phyloP scores from a whole-genome alignment of 768 basidiomycete species.

The Mycena rosella region DNA sequence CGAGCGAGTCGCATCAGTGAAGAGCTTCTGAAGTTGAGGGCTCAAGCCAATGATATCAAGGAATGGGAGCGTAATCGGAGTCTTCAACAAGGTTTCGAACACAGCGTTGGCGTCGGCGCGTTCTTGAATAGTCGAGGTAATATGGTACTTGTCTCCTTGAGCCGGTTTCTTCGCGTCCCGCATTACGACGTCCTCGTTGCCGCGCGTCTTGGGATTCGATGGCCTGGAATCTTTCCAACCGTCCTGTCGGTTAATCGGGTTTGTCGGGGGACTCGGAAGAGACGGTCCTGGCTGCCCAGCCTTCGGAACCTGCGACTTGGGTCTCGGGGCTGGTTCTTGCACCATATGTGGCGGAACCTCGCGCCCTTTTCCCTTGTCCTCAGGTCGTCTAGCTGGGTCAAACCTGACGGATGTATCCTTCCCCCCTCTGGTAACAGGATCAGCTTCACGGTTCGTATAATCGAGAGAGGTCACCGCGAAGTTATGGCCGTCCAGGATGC shows the following conservation, averaged over 20 bases:
- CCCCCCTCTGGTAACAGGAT: constrained; percentile 1
- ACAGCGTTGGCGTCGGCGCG: not conserved
- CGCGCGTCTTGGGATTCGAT: not conserved
- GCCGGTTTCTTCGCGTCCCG: constrained; percentile 1
- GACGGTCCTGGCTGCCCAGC: not conserved
- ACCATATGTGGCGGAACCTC: not conserved
- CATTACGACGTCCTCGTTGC: constrained; percentile 21
- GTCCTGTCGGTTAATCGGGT: constrained; percentile 22
- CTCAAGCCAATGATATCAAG: constrained; percentile 11
- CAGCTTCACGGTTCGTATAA: not conserved
- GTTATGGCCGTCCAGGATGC: not conserved
- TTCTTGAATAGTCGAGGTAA: constrained; percentile 24
- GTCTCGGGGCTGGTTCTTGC: too few relatives aligned
- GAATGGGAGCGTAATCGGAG: not conserved
- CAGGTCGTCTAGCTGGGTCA: constrained; percentile 1
- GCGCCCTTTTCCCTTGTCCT: not conserved
- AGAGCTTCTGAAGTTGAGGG: constrained; percentile 18
- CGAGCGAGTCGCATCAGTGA: constrained; percentile 2
- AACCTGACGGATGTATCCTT: constrained; percentile 20
- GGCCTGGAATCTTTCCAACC: constrained; percentile 20
- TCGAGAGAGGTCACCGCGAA: constrained; percentile 25
- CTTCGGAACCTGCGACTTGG: too few relatives aligned
- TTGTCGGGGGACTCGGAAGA: not conserved
- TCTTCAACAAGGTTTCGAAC: not conserved
- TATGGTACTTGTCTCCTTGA: constrained; percentile 21